A percentile compares a stretch with the other conserved stretches of the same genome.
Evolutionary conservation across 495 filamentous ascomycete species (phyloP).

Genomic region (Cercophora newfieldiana): DNA sequence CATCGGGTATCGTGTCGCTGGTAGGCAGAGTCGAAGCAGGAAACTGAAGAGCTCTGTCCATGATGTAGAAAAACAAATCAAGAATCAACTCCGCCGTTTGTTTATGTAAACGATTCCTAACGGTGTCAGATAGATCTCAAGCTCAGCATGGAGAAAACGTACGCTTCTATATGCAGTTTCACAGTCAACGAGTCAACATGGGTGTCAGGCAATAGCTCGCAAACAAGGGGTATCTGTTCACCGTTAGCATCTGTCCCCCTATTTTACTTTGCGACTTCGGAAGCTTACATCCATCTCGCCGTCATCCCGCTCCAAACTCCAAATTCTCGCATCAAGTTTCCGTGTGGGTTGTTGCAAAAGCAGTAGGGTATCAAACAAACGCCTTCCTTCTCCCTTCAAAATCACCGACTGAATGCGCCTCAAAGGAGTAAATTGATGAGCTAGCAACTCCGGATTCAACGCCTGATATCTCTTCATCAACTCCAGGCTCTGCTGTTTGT

Average conservation of each 20-base stretch:
- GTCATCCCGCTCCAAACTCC: conserved; percentile 64
- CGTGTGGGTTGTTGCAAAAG: conserved; percentile 62
- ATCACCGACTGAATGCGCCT: conserved; percentile 58
- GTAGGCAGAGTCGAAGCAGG: conserved; percentile 34
- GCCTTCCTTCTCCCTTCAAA: conserved; percentile 25
- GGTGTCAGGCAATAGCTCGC: conserved; percentile 59
- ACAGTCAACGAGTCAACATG: conserved; percentile 23
- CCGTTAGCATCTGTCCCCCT: conserved; percentile 9
- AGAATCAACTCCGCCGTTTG: background rate
- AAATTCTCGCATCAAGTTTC: conserved; percentile 57
- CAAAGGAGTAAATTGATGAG: conserved; percentile 69
- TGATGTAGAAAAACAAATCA: conserved; percentile 36
- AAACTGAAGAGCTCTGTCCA: conserved; percentile 24
- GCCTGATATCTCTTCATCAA: conserved; percentile 55
- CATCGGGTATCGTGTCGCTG: background rate
- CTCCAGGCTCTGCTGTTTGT: conserved; percentile 47
- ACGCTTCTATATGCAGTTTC: conserved; percentile 32
- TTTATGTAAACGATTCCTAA: background rate
- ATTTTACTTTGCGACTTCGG: background rate
- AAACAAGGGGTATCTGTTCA: conserved; percentile 60
- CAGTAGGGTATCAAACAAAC: conserved; percentile 74
- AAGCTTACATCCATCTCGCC: conserved; percentile 71
- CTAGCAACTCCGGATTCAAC: conserved; percentile 56
- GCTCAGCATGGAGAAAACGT: background rate
- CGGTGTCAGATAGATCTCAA: too few relatives aligned